Percentiles rank a stretch among this genome's conserved stretches.
phyloP scores from a whole-genome alignment of 345 rosid species.

The Cardiospermum halicacabum region DNA sequence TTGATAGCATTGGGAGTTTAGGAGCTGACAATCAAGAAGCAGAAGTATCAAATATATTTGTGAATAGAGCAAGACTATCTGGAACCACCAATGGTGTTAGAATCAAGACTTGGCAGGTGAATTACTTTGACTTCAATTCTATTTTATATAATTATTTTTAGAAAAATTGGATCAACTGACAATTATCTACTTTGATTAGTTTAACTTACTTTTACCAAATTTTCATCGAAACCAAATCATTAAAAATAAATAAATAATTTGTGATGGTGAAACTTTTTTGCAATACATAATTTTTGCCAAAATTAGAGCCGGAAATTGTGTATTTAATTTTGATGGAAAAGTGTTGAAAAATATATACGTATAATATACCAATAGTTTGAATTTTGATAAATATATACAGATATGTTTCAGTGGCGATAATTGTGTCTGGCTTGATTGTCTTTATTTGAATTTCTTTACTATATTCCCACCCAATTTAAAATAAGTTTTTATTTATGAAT shows the following conservation, averaged over 20 bases:
- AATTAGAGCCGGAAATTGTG: constrained; percentile 13
- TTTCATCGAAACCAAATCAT: not conserved
- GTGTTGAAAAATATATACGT: not conserved
- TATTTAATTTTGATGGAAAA: not conserved
- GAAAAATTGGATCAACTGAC: not conserved
- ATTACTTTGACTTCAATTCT: not conserved
- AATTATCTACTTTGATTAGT: constrained; percentile 1
- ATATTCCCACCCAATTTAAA: not conserved
- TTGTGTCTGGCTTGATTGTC: too few relatives aligned
- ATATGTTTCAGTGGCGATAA: too few relatives aligned
- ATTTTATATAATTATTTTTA: not conserved
- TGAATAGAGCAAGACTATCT: constrained; percentile 50
- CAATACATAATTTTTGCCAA: not conserved
- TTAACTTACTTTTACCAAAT: not conserved
- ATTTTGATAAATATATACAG: too few relatives aligned
- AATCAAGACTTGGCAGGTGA: constrained; percentile 96
- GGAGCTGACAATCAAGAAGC: constrained; percentile 59
- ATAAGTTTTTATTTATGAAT: not conserved
- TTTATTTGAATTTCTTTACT: not conserved
- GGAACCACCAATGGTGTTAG: constrained; percentile 85
- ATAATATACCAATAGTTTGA: not conserved
- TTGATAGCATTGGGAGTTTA: constrained; percentile 75
- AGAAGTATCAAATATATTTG: constrained; percentile 68
- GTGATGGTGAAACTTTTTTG: not conserved
- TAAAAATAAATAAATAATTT: not conserved